Base-by-base conservation (phyloP, 371 early-diverging fungal genomes). In the Mortierella sp. region DNA sequence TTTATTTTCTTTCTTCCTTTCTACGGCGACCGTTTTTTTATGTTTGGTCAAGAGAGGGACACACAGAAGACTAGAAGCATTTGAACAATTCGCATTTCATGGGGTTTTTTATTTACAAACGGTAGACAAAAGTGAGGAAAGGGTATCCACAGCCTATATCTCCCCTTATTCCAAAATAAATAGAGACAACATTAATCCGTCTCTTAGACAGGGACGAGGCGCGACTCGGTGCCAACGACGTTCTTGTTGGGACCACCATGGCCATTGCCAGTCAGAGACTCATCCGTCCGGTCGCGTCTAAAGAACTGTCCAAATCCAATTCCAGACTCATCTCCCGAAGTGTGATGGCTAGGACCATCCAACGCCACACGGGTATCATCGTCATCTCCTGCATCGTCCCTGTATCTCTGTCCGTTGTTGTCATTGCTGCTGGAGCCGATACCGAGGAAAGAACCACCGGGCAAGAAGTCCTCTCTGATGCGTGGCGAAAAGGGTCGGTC, bases 401-500 rank as follows among this genome's bases (percentile, higher is more conserved):
- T 32, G 46, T 70, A 71, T 12, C 41, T 68, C 41, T 68, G 68
- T 41, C 68, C 68, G 24, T 38, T 41, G 10, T 41, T 24, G 11
- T 68, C 68, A 7, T 41, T 24, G 3, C 1, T 41, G 35, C 68
- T 11, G 21, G 24, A 41, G 21, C 68, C 41, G 2, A 41, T 8
- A 24, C 68, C 68, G 21, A 68, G 43, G 41, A 68, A 68, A 3
- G 68, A 68, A 18, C 68, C 49, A 38, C 72, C 18, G 12, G 83
- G 75, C 72, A 71, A 71, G 4, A 71, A 6, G 16, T 82, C 82
- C 21, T 85, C 82, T 14, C 49, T 49, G 10, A 84, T 70, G n/a
- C 88, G 78, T n/a, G 88, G 84, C 51, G 79, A 70, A 76, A 88
- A 88, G 16, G 88, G 88, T n/a, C 68, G 27, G 68, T 82, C 84